phyloP scores from a whole-genome alignment of 176 grass and related monocot genomes.

The Musa schizocarpa region DNA sequence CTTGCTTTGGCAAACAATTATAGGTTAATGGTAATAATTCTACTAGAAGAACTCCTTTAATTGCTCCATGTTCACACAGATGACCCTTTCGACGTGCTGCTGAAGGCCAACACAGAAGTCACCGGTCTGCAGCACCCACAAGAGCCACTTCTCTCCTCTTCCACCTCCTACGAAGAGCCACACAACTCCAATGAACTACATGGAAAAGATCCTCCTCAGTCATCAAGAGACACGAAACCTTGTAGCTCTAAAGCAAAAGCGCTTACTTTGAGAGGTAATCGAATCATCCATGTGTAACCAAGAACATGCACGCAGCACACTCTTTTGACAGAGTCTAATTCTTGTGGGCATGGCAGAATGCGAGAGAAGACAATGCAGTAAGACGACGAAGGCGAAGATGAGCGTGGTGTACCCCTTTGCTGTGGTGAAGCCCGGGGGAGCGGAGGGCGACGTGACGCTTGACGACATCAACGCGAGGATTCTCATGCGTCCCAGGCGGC shows the following conservation, averaged over 20 bases:
- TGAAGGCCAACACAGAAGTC: constrained; percentile 16
- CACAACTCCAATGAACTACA: constrained; percentile 1
- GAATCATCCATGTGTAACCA: background rate
- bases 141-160: constrained; percentile 38
- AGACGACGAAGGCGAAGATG: background rate
- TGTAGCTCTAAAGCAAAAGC: background rate
- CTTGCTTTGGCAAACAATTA: background rate
- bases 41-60: background rate
- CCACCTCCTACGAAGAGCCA: constrained; percentile 29
- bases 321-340: background rate
- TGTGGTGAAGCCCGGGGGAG: constrained; percentile 75
- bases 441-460: constrained; percentile 77
- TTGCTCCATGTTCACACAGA: background rate
- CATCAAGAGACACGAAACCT: background rate
- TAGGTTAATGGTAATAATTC: background rate
- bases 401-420: constrained; percentile 63
- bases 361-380: background rate
- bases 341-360: background rate
- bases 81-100: constrained; percentile 22
- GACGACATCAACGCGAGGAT: constrained; percentile 86
- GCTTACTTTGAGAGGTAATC: background rate
- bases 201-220: background rate
- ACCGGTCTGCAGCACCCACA: constrained; percentile 17
- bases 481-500: constrained; percentile 55
- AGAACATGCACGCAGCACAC: too few species aligned